Percentiles rank a stretch among this genome's conserved stretches.
Conservation (phyloP, 164 flowering plant species). For the Akebia trifoliata region DNA sequence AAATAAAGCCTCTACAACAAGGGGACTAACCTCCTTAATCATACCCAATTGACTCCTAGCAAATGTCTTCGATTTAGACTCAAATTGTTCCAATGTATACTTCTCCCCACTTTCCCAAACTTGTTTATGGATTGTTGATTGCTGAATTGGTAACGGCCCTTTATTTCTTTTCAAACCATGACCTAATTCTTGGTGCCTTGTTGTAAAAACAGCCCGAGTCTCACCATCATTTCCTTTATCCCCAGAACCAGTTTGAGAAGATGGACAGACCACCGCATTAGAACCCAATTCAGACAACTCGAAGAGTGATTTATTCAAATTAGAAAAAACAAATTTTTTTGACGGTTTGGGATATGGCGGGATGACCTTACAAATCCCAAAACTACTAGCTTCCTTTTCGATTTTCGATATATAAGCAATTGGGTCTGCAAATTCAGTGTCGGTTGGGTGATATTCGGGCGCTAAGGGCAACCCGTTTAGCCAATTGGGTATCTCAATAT, state of each 20-base stretch:
- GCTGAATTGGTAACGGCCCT: conserved; percentile 25
- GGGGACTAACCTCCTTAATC: conserved; percentile 64
- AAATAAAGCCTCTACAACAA: conserved; percentile 68
- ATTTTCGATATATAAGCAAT: conserved; percentile 94
- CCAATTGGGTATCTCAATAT: conserved; percentile 77
- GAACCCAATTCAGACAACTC: conserved; percentile 60
- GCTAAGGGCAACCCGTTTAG: conserved; percentile 76
- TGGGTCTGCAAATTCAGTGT: conserved; percentile 97
- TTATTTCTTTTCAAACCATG: conserved; percentile 39
- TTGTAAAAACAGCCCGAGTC: conserved; percentile 70
- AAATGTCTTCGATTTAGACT: conserved; percentile 77
- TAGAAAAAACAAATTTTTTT: conserved; percentile 56
- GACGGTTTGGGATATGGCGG: conserved; percentile 96
- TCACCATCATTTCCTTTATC: conserved; percentile 34
- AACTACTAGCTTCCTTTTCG: conserved; percentile 89
- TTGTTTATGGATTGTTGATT: conserved; percentile 49
- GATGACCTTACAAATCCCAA: conserved; percentile 90
- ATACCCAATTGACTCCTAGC: conserved; percentile 49
- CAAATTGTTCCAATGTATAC: conserved; percentile 92
- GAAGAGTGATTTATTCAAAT: conserved; percentile 66
- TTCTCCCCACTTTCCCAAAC: conserved; percentile 97
- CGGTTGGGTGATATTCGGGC: conserved; percentile 81
- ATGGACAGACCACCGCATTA: conserved; percentile 16
- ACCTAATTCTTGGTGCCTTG: conserved; percentile 93
- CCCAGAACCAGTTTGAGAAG: conserved; percentile 19